phyloP scores from a whole-genome alignment of 1,284 basidiomycete species.

The Rhodotorula sp. region DNA sequence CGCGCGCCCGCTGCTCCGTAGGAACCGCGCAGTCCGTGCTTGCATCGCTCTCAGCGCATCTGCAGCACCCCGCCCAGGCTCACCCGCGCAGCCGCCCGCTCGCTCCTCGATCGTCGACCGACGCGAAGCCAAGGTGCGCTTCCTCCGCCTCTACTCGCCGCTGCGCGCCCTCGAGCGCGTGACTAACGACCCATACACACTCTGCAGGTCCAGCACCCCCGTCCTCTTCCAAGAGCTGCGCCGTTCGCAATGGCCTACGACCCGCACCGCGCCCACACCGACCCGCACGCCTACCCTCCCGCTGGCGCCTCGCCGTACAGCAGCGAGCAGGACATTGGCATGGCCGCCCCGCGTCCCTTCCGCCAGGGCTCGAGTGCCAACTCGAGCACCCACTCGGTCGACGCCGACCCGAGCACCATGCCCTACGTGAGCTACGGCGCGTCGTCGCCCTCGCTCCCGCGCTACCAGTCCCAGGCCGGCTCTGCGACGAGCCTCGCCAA shows the following conservation, averaged over 20 bases:
- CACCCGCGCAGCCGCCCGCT: neutral
- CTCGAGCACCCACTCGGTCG: conserved; percentile 30
- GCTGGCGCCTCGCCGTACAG: conserved; percentile 6
- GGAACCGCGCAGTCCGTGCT: too few relatives aligned
- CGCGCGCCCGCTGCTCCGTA: too few relatives aligned
- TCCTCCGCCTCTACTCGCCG: neutral
- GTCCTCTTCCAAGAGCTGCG: neutral
- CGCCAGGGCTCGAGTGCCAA: conserved; percentile 33
- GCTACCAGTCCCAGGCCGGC: conserved; percentile 36
- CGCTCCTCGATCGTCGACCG: neutral
- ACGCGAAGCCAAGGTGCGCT: conserved; percentile 2
- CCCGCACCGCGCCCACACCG: conserved; percentile 1
- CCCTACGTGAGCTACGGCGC: conserved; percentile 33
- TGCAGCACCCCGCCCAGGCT: neutral
- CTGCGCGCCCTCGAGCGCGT: neutral
- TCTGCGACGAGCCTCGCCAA: conserved; percentile 32
- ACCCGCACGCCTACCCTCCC: conserved; percentile 16
- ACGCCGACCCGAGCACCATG: conserved; percentile 18
- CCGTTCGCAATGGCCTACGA: conserved; percentile 4
- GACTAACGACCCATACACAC: neutral
- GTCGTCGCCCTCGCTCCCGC: conserved; percentile 41
- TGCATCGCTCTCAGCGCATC: too few relatives aligned
- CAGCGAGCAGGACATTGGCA: neutral
- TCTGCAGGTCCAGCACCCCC: neutral
- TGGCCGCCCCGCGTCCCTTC: conserved; percentile 27